Evolutionary conservation across 805 yeast species (phyloP), one percentile per base, ranked within the genome.

Genomic region (Metschnikowia cubensis): DNA sequence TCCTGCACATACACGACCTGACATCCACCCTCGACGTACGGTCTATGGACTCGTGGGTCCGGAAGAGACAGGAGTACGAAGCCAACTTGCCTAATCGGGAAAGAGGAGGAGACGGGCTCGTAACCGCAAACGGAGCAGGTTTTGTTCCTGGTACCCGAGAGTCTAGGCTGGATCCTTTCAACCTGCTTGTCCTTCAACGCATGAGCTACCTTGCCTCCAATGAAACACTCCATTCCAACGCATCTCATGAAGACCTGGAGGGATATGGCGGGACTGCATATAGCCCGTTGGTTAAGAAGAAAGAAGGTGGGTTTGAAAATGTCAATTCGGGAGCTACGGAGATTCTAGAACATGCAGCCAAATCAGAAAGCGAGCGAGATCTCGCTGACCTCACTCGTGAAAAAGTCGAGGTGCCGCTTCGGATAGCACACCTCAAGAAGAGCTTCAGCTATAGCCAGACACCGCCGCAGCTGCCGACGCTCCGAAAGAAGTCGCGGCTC

Each of bases 11-110:
- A 6, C 65, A 66, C 51, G 76, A 73, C 48, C 60, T 68, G 2
- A 59, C 52, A 32, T 69, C 73, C 1, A 71, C 77, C 0, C 55
- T 73, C 32, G 84, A 77, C 45, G 76, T 67, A 25, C 64, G 74
- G 8, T 78, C 83, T 4, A 74, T 80, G 21, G 75, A 74, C 51
- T 76, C 81, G 20, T 80, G 83, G 83, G 71, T 73, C 39, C 67
- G 72, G 29, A 80, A 80, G 58, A 62, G 83, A 53, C 75, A 74
- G 48, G 74, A 74, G 49, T 79, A 67, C 53, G 82, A 75, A 6
- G 61, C 55, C 35, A 54, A 59, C 32, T 54, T 50, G 49, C 45
- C 25, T 32, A 8, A 13, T 14, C 59, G 50, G 29, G 29, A 25
- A 25, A 18, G 21, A 17, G 47, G 33, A 22, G 22, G 43, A 34